Base-by-base conservation (phyloP, 495 filamentous ascomycete species). In the Diplogelasinospora grovesii region DNA sequence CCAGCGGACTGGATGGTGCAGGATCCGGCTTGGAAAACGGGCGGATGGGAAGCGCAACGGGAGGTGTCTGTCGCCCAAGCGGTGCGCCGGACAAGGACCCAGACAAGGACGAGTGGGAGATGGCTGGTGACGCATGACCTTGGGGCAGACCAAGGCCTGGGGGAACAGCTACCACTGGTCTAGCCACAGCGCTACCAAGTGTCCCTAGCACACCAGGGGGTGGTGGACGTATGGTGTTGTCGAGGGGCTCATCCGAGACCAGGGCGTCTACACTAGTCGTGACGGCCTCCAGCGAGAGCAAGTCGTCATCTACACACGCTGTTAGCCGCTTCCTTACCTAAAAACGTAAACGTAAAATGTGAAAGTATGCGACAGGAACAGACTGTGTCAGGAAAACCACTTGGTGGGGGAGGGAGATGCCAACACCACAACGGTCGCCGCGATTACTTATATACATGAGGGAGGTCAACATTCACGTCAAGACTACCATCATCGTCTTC, bases 101-200 rank as follows among this genome's bases (percentile, higher is more conserved):
- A 9, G 29, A 45, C 8, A 53, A 11, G 15, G 57, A 58, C 5
- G 54, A 37, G 31, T 54, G 50, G 1, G 54, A 53, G 5, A 49
- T 33, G 7, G 50, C 46, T 0, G 69, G 65, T 0, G 67, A 59
- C 19, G 77, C 65, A 42, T 82, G 77, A 3, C 65, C 57, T 37
- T 73, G 74, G 4, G 73, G 70, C 9, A 79, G 55, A 10, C 73
- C 73, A 29, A 86, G 74, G 0, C 83, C 84, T 18, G 84, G 83
- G 23, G 83, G 82, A 8, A 82, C 61, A 2, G 69, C 71, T 3
- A 81, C 79, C n/a, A n/a, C n/a, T n/a, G n/a, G n/a, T n/a, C n/a
- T n/a, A 8, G 77, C 80, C 3, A 71, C 70, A 23, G 70, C 59
- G 19, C 69, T 67, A 13, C 69, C 69, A 24, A 63, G 66, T n/a